Evolutionary conservation across 2,329 filamentous ascomycete species (phyloP), one percentile per base, ranked within the genome.

Genomic region (Colletotrichum sp.): DNA sequence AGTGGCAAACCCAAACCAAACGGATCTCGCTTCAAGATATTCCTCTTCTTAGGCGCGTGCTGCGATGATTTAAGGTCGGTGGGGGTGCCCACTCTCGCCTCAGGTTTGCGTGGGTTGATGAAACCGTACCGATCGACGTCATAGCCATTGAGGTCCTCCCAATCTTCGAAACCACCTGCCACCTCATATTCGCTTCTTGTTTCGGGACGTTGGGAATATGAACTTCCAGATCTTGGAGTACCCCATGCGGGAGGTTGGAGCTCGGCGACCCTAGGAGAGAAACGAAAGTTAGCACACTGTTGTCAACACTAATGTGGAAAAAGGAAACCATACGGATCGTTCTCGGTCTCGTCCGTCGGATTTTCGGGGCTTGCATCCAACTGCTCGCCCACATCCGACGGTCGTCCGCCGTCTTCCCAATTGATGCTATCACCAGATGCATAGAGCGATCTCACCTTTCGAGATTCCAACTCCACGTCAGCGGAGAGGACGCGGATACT

Each of bases 101-200:
- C 82, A n/a, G 66, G 74, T 43, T 85, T 86, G 18, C 86, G 87
- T 58, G 85, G 81, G 68, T 83, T 88, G 79, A 94, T 94, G 84
- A 94, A 94, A 76, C 92, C 92, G 80, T 93, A 94, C 80, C 92
- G 89, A 84, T 94, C 92, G 77, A 94, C 90, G 81, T 92, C 89
- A 66, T 85, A 87, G 36, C 88, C 90, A 69, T 92, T 85, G 4
- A 94, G 85, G 78, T 93, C 90, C 79, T 93, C 90, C 92, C 92
- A 94, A 80, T 94, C 92, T 81, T 94, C 92, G 24, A 93, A 85
- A 18, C 91, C 90, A 63, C 91, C 90, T 16, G 90, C 90, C 55
- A 89, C 83, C 79, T 92, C 89, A 75, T 87, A 86, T 65, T 84
- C 84, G 79, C 82, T 81, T 75, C 84, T 81, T 67, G 80, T 86